phyloP scores from a whole-genome alignment of 306 rosid species.

The Sindora glabra region DNA sequence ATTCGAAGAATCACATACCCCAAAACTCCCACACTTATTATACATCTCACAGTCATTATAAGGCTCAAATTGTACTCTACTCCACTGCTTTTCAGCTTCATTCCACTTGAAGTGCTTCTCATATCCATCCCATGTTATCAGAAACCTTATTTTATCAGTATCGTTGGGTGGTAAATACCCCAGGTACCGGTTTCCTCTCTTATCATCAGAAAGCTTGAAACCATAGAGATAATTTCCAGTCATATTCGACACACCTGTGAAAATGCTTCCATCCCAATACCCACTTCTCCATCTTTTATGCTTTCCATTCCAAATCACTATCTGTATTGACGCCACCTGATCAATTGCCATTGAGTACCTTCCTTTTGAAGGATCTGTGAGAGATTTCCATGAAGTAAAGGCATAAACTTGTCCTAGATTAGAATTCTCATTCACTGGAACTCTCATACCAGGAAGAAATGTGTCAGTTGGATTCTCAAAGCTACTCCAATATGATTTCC shows the following conservation, averaged over 20 bases:
- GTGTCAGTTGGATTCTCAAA: constrained; percentile 56
- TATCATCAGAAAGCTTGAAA: constrained; percentile 23
- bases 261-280: constrained; percentile 53
- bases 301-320: constrained; percentile 59
- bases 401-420: constrained; percentile 14
- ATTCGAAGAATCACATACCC: constrained; percentile 4
- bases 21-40: constrained; percentile 18
- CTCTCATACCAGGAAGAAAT: constrained; percentile 61
- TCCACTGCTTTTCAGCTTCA: constrained; percentile 34
- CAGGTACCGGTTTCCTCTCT: constrained; percentile 15
- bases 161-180: constrained; percentile 7
- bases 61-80: constrained; percentile 31
- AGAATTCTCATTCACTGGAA: constrained; percentile 21
- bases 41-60: constrained; percentile 19
- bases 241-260: constrained; percentile 45
- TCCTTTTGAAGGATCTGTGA: constrained; percentile 50
- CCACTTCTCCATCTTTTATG: constrained; percentile 75
- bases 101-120: constrained; percentile 47
- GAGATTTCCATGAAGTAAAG: constrained; percentile 66
- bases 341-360: constrained; percentile 55
- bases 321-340: constrained; percentile 53
- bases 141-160: constrained; percentile 43
- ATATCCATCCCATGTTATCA: constrained; percentile 47
- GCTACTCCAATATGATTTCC: constrained; percentile 42
- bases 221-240: constrained; percentile 30